These are phyloP conservation scores for Calocera viscosa DNA, from an alignment of 768 basidiomycete genomes.

Conservation along the genomic window DNA sequence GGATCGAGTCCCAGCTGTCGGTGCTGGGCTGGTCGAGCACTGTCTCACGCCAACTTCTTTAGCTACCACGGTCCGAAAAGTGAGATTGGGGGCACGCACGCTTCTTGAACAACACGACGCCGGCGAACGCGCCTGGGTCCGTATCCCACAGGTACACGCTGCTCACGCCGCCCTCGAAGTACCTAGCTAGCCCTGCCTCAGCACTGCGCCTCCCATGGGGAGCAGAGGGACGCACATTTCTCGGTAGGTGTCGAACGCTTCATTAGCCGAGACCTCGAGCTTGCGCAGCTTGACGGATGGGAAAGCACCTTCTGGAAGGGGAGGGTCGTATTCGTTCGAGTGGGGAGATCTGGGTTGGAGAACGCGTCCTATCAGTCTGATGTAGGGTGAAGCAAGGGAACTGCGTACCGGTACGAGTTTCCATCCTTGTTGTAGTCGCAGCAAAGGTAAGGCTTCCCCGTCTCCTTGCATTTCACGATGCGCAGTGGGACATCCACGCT, in stretches of 20 bases:
- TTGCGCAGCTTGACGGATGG: slow-evolving; percentile 78
- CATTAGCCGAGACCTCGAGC: slow-evolving; percentile 85
- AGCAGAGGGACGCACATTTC: slow-evolving; percentile 52
- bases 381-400: neutral
- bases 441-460: slow-evolving; percentile 79
- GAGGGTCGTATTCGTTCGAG: slow-evolving; percentile 82
- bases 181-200: slow-evolving; percentile 36
- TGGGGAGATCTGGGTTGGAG: slow-evolving; percentile 75
- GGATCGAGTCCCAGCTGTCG: slow-evolving; percentile 84
- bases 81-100: slow-evolving; percentile 35
- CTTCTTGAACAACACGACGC: slow-evolving; percentile 93
- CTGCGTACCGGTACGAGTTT: slow-evolving; percentile 66
- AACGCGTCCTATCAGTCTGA: neutral
- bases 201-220: neutral
- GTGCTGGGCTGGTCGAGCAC: neutral
- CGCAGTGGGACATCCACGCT: slow-evolving; percentile 91
- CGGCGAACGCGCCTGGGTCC: slow-evolving; percentile 92
- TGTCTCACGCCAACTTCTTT: neutral
- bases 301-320: slow-evolving; percentile 64
- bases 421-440: slow-evolving; percentile 92
- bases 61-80: neutral
- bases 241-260: slow-evolving; percentile 93
- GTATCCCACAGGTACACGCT: slow-evolving; percentile 97
- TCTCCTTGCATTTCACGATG: slow-evolving; percentile 62
- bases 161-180: slow-evolving; percentile 96